Evolutionary conservation across 169 alveolate species (phyloP).

Genomic region (Eimeria falciformis): DNA sequence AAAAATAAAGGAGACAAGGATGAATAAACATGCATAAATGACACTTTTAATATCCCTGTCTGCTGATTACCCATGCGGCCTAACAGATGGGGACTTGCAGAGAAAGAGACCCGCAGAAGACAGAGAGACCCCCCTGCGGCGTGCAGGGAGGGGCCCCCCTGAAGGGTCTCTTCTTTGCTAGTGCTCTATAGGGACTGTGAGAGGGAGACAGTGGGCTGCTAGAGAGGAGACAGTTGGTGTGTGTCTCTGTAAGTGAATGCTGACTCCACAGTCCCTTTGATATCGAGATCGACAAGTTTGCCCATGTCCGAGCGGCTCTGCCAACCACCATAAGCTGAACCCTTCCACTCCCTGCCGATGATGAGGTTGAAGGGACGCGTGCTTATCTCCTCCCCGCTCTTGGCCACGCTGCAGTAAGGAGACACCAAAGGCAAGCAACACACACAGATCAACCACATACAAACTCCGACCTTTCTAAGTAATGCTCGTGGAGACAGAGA

Average conservation of each 20-base stretch:
- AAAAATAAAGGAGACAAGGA: no score
- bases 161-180: no score
- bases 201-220: no score
- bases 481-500: background rate
- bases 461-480: no score
- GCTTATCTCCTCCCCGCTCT: conserved; percentile 86
- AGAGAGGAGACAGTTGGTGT: no score
- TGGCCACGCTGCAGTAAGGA: conserved; percentile 83
- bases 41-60: no score
- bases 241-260: background rate
- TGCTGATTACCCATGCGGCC: no score
- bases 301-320: conserved; percentile 88
- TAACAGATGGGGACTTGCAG: no score
- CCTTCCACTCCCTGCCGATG: conserved; percentile 91
- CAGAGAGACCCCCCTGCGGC: background rate
- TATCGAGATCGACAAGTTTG: conserved; percentile 83
- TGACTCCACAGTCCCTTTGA: background rate
- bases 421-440: background rate
- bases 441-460: no score
- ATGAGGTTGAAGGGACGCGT: conserved; percentile 90
- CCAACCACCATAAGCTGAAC: conserved; percentile 91
- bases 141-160: background rate
- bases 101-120: background rate
- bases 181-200: no score
- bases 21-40: no score